These are phyloP conservation scores for Sicyos baderoa DNA, from an alignment of 306 rosid genomes.

Conservation along the genomic window DNA sequence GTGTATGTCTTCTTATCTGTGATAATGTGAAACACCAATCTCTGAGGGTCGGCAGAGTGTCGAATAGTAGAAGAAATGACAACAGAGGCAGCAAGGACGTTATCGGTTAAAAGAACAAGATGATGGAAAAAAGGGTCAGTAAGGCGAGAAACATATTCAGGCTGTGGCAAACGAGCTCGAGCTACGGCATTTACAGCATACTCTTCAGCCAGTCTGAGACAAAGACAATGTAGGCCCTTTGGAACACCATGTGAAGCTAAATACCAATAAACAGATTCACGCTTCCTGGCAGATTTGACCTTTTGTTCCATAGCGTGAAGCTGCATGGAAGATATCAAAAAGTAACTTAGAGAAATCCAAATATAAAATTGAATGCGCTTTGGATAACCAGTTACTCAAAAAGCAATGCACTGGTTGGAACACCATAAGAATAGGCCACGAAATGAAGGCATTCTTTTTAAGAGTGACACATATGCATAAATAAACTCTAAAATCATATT, in stretches of 20 bases:
- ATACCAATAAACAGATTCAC: conserved; percentile 77
- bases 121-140: conserved; percentile 60
- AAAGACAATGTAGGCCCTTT: conserved; percentile 64
- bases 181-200: conserved; percentile 73
- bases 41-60: conserved; percentile 59
- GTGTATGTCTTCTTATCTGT: conserved; percentile 84
- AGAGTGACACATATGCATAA: too few relatives aligned
- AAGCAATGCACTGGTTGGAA: neutral
- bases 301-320: conserved; percentile 66
- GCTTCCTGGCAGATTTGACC: conserved; percentile 58
- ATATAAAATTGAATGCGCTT: neutral
- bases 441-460: neutral
- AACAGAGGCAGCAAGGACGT: conserved; percentile 83
- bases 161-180: conserved; percentile 71
- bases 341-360: neutral
- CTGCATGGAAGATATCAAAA: conserved; percentile 30
- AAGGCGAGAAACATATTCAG: conserved; percentile 66
- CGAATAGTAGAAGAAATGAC: conserved; percentile 62
- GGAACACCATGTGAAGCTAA: conserved; percentile 88
- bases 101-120: conserved; percentile 71
- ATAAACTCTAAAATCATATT: too few relatives aligned
- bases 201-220: conserved; percentile 80
- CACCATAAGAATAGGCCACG: too few relatives aligned
- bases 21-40: conserved; percentile 68
- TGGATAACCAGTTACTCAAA: neutral